Evolutionary conservation across 768 basidiomycete species (phyloP), one percentile per base, ranked within the genome.

Genomic region (Phaeotremella skinneri): DNA sequence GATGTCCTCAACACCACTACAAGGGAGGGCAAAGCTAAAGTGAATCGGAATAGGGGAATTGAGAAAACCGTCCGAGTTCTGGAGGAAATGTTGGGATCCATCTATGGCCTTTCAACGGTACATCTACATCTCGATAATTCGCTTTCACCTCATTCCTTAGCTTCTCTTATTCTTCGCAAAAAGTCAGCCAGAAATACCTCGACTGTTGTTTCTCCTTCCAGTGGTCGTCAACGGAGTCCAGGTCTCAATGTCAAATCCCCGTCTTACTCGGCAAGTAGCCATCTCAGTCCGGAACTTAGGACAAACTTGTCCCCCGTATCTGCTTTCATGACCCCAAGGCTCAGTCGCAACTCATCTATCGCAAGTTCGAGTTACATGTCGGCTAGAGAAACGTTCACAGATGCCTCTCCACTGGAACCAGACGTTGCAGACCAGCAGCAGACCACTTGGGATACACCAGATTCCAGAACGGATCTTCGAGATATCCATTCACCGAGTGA

Each of bases 331-430:
- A 9, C 9, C 9, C 37, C 43, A 6, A 45, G 43, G 21, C 6
- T 45, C 43, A 45, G 43, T 21, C 13, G 43, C 13, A 45, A 20
- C 23, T 45, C 43, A 9, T 45, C 43, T 23, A 45, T 45, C 43
- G 43, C 43, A 14, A 45, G 43, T 45, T 45, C 43, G 6, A 45
- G 43, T 20, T 45, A 45, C 23, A 21, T 45, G 7, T 45, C 43
- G 13, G 43, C 43, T 13, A 7, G 21, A 45, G 43, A 45, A 21
- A n/a, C n/a, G n/a, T n/a, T n/a, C n/a, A n/a, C n/a, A n/a, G n/a
- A n/a, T n/a, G n/a, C n/a, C n/a, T 37, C 34, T 37, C 34, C 34
- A 37, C 17, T 37, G 17, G 34, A 37, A 7, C 34, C 17, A 17
- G 34, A 37, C 34, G 9, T 17, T 37, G 34, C 17, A 7, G 17